Conservation (phyloP, 2,329 filamentous ascomycete genomes). For the Microdochium nivale region DNA sequence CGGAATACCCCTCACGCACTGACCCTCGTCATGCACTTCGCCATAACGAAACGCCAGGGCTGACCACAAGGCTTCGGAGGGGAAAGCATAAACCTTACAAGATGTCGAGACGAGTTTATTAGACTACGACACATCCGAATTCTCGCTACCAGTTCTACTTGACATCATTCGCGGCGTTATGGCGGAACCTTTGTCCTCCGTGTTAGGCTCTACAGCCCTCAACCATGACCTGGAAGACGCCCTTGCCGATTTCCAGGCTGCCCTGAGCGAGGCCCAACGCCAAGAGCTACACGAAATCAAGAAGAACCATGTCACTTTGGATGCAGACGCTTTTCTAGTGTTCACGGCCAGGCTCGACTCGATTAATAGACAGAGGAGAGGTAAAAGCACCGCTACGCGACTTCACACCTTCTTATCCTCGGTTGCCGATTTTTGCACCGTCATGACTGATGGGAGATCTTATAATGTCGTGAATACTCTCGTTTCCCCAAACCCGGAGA, state of each 20-base stretch:
- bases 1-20: background rate
- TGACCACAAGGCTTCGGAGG: background rate
- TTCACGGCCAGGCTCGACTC: slow-evolving; percentile 24
- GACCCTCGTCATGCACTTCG: background rate
- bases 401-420: slow-evolving; percentile 22
- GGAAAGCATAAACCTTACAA: background rate
- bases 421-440: slow-evolving; percentile 25
- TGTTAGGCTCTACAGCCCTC: background rate
- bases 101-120: background rate
- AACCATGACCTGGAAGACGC: background rate
- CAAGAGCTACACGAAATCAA: background rate
- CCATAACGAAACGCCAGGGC: background rate
- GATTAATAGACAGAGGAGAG: slow-evolving; percentile 7
- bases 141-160: background rate
- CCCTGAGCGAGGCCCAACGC: background rate
- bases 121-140: background rate
- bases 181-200: background rate
- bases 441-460: slow-evolving; percentile 24
- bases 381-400: slow-evolving; percentile 19
- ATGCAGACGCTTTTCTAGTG: slow-evolving; percentile 19
- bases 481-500: slow-evolving; percentile 23
- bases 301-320: slow-evolving; percentile 9
- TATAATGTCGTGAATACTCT: slow-evolving; percentile 25
- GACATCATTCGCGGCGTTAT: background rate
- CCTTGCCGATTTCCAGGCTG: background rate